These are phyloP conservation scores for Daldinia grandis DNA, from an alignment of 495 filamentous ascomycete species.

Conservation along the genomic window DNA sequence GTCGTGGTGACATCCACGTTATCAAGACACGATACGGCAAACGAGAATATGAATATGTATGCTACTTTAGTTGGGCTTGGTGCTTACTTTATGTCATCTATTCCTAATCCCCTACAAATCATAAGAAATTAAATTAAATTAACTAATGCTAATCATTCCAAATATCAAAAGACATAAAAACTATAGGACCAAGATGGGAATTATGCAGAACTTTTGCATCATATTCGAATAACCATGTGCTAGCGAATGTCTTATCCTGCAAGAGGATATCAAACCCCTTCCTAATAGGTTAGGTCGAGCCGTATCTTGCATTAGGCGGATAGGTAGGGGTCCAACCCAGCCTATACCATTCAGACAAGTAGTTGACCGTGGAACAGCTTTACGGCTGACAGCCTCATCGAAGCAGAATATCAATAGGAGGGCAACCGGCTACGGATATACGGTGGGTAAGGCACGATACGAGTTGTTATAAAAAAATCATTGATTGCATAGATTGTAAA, in stretches of 20 bases:
- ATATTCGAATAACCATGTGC: constrained; percentile 13
- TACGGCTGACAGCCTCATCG: not conserved
- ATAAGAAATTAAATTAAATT: not conserved
- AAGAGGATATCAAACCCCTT: constrained; percentile 22
- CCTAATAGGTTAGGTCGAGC: constrained; percentile 14
- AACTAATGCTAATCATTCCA: too few relatives aligned
- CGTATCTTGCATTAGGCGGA: not conserved
- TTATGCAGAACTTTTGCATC: constrained; percentile 14
- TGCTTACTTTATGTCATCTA: not conserved
- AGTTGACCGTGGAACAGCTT: not conserved
- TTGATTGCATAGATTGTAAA: constrained; percentile 8
- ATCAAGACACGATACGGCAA: constrained; percentile 17
- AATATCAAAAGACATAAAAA: not conserved
- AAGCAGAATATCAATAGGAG: not conserved
- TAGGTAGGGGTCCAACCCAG: not conserved
- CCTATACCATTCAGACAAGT: not conserved
- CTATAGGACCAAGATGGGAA: not conserved
- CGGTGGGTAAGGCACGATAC: not conserved
- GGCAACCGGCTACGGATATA: not conserved
- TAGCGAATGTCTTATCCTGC: constrained; percentile 13
- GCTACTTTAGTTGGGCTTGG: not conserved
- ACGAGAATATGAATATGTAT: not conserved
- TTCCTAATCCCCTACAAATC: not conserved
- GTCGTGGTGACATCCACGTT: constrained; percentile 5
- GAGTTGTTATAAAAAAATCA: not conserved